phyloP scores from a whole-genome alignment of 176 grass and related monocot genomes.

The Zea mays region DNA sequence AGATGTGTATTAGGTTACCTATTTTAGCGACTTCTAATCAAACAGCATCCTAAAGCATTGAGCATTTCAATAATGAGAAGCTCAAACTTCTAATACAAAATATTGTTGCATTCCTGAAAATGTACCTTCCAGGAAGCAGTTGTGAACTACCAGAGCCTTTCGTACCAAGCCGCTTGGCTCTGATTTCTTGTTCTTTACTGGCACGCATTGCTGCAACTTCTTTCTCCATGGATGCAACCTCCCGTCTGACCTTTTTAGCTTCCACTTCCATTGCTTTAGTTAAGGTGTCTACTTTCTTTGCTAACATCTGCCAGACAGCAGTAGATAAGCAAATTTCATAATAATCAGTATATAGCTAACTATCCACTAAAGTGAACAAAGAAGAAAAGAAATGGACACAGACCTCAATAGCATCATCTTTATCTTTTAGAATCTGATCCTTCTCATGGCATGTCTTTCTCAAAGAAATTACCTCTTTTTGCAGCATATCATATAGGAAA shows the following conservation, averaged over 20 bases:
- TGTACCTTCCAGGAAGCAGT: constrained; percentile 71
- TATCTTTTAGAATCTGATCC: constrained; percentile 94
- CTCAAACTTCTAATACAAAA: background rate
- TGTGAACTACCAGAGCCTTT: constrained; percentile 72
- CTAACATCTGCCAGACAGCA: constrained; percentile 62
- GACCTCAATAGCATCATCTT: constrained; percentile 96
- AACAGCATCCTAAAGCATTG: constrained; percentile 23
- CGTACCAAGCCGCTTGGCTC: constrained; percentile 62
- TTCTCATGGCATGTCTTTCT: constrained; percentile 92
- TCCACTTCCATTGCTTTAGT: constrained; percentile 99
- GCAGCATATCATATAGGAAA: constrained; percentile 94
- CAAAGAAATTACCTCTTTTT: constrained; percentile 88
- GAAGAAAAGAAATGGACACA: constrained; percentile 23
- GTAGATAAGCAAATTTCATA: constrained; percentile 17
- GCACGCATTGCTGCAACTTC: constrained; percentile 93
- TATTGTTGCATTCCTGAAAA: constrained; percentile 11
- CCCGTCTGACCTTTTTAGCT: constrained; percentile 97
- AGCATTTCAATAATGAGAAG: constrained; percentile 23
- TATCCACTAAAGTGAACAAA: constrained; percentile 18
- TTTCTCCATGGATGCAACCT: constrained; percentile 96
- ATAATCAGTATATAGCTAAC: background rate
- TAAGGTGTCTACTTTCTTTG: constrained; percentile 94
- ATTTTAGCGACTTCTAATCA: constrained; percentile 17
- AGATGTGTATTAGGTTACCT: background rate
- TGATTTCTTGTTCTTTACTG: constrained; percentile 89